Evolutionary conservation across 2,329 filamentous ascomycete species (phyloP).

Genomic region (Xylaria sp.): DNA sequence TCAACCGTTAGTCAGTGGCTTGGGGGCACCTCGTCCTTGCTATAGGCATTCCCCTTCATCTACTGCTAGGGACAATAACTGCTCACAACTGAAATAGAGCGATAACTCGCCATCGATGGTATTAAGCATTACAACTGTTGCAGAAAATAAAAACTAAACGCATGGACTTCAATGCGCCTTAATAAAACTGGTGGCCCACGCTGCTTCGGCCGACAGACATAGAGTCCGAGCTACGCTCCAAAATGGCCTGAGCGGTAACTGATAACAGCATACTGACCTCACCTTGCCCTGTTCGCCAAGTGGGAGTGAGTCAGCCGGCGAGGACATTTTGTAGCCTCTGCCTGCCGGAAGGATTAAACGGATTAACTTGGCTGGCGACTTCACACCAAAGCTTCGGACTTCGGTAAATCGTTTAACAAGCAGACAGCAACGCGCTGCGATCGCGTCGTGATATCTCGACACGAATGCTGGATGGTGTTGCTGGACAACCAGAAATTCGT

Average conservation of each 20-base stretch:
- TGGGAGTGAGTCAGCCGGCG: conserved; percentile 5
- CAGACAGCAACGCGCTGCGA: too few species aligned
- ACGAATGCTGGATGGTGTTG: background rate
- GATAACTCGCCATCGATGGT: background rate
- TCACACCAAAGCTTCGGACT: background rate
- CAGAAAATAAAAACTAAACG: background rate
- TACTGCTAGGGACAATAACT: background rate
- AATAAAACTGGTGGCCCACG: background rate
- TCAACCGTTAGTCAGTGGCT: background rate
- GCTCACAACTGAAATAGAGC: background rate
- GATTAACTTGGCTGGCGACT: background rate
- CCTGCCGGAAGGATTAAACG: background rate
- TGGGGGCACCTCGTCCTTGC: background rate
- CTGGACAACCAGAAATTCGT: background rate
- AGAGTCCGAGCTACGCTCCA: conserved; percentile 18
- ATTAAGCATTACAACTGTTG: background rate
- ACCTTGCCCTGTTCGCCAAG: background rate
- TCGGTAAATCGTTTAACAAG: background rate
- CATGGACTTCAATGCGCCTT: background rate
- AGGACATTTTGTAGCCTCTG: background rate
- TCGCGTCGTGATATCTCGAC: background rate
- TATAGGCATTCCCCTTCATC: background rate
- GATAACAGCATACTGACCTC: background rate
- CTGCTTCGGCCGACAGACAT: conserved; percentile 4
- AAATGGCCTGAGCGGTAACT: background rate